phyloP scores from a whole-genome alignment of 208 protist genomes.

The Trypanosoma melophagium region DNA sequence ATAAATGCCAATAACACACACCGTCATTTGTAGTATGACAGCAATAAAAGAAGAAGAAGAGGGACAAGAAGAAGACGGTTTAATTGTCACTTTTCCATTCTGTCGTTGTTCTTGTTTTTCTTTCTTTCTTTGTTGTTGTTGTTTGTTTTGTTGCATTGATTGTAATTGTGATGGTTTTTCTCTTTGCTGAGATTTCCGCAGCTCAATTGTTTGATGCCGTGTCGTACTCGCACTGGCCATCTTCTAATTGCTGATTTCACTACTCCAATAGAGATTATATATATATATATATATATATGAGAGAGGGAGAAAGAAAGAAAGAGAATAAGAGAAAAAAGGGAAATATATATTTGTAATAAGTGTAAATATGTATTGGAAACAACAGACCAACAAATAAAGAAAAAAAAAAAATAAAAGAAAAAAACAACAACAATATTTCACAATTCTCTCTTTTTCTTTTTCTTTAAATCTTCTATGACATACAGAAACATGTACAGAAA shows the following conservation, averaged over 20 bases:
- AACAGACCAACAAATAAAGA: too few species aligned
- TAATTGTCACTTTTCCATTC: neutral
- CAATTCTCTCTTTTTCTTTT: neutral
- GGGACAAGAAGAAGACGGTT: neutral
- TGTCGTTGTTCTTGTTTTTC: neutral
- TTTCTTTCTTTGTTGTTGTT: constrained; percentile 4
- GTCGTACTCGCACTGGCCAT: neutral
- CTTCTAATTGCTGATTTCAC: neutral
- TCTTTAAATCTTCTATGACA: too few species aligned
- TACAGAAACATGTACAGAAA: too few species aligned
- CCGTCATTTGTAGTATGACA: constrained; percentile 48
- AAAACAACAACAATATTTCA: neutral
- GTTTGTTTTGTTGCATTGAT: neutral
- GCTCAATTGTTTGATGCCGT: neutral
- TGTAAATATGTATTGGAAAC: neutral
- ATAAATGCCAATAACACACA: constrained; percentile 76
- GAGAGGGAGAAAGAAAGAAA: neutral
- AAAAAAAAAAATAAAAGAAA: neutral
- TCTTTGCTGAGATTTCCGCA: constrained; percentile 1
- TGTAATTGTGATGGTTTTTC: neutral
- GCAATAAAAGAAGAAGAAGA: constrained; percentile 7
- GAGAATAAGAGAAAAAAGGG: neutral
- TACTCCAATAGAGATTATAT: neutral
- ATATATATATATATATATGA: constrained; percentile 12
- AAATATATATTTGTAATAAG: neutral